Evolutionary conservation across 495 filamentous ascomycete genomes (phyloP), one percentile per base, ranked within the genome.

Genomic region (Bryoglossum gracile): DNA sequence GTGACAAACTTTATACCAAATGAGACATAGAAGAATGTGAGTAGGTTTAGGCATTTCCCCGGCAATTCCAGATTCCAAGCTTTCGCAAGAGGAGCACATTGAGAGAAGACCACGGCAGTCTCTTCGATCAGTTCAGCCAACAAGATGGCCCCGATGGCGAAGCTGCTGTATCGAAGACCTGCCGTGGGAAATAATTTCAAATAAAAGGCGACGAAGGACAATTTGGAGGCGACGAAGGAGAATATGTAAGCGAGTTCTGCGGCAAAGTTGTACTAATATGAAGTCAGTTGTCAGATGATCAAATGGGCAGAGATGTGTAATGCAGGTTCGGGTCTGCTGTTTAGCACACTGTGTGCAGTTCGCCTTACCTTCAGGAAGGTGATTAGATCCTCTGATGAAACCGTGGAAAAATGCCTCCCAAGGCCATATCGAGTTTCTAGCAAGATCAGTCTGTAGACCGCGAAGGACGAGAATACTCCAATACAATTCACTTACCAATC

Each of bases 1-100:
- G 54, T 59, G 14, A 53, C 49, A 18, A 62, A 6, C 39, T 58
- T 62, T 33, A 58, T 55, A 37, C 48, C 42, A 46, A 45, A 45
- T 9, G 43, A 45, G 11, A 23, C 26, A 30, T 45, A 45, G 17
- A 33, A 45, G 26, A 45, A 45, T 5, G 26, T 14, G 16, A 45
- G n/a, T 19, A 45, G 14, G 26, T 45, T 19, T n/a, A 45, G 43
- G 19, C 43, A 45, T 14, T 26, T 45, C 3, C 43, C 43, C 8
- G 43, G 43, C 14, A 30, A 17, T 11, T 34, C 43, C 6, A 45
- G 14, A 33, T 32, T 30, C 43, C 43, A 45, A 32, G 43, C 26
- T 8, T 45, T 45, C 3, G 16, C 25, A 4, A 45, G 28, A n/a
- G 43, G 43, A 11, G 26, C 23, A 21, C 43, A 45, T 23, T 45